Evolutionary conservation across 768 basidiomycete genomes (phyloP).

Genomic region (Crucibulum laeve): DNA sequence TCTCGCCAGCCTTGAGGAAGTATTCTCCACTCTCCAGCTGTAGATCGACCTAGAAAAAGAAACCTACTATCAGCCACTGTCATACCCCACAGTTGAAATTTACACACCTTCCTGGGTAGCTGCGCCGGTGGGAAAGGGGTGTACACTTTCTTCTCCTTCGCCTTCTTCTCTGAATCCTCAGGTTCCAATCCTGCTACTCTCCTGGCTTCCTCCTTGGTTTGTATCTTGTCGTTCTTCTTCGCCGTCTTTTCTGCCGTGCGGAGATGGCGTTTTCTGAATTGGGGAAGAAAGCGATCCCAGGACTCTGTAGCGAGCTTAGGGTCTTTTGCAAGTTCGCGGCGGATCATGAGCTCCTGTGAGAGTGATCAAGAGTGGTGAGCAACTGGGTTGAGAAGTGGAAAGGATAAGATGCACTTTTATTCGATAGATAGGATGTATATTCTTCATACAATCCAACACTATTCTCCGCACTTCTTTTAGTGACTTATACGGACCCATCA

Average conservation of each 20-base stretch:
- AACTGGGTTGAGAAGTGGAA: conserved; percentile 3
- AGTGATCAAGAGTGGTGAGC: not conserved
- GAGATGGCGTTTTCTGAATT: conserved; percentile 90
- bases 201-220: conserved; percentile 58
- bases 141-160: conserved; percentile 82
- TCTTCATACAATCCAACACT: conserved; percentile 99
- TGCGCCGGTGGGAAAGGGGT: conserved; percentile 99
- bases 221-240: conserved; percentile 76
- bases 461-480: conserved; percentile 96
- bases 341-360: conserved; percentile 92
- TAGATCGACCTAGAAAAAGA: conserved; percentile 64
- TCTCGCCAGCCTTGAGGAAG: conserved; percentile 91
- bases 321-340: conserved; percentile 95
- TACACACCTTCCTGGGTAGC: conserved; percentile 78
- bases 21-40: conserved; percentile 97
- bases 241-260: conserved; percentile 92
- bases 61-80: not conserved
- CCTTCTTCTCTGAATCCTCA: conserved; percentile 32
- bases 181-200: conserved; percentile 59
- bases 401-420: conserved; percentile 66
- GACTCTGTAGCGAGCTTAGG: conserved; percentile 90
- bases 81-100: not conserved
- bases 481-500: conserved; percentile 94
- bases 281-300: conserved; percentile 97
- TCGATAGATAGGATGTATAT: conserved; percentile 97